phyloP scores from a whole-genome alignment of 768 basidiomycete genomes.

The Imleria badia region DNA sequence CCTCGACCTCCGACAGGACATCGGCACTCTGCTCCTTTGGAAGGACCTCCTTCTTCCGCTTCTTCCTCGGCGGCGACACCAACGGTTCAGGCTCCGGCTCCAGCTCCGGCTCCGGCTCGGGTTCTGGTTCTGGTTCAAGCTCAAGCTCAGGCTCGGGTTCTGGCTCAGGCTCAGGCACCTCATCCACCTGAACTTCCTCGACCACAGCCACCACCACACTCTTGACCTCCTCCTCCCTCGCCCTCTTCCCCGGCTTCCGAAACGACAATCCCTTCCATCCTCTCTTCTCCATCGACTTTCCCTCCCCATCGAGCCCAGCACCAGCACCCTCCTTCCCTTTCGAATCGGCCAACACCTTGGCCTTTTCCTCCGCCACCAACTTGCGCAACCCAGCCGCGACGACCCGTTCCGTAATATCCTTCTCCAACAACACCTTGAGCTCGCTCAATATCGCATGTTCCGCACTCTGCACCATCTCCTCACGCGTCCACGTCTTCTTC shows the following conservation, averaged over 20 bases:
- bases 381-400: slow-evolving; percentile 53
- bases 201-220: slow-evolving; percentile 13
- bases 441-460: slow-evolving; percentile 57
- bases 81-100: slow-evolving; percentile 35
- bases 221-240: slow-evolving; percentile 35
- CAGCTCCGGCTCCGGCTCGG: slow-evolving; percentile 32
- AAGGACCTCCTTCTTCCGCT: slow-evolving; percentile 48
- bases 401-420: slow-evolving; percentile 63
- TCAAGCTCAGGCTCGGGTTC: slow-evolving; percentile 36
- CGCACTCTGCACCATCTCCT: slow-evolving; percentile 55
- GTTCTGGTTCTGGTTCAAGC: slow-evolving; percentile 30
- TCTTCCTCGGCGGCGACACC: slow-evolving; percentile 55
- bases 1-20: slow-evolving; percentile 65
- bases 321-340: slow-evolving; percentile 24
- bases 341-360: slow-evolving; percentile 27
- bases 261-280: slow-evolving; percentile 48
- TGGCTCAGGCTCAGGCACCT: slow-evolving; percentile 17
- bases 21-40: slow-evolving; percentile 41
- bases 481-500: slow-evolving; percentile 51
- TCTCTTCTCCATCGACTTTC: slow-evolving; percentile 45
- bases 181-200: slow-evolving; percentile 28
- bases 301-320: slow-evolving; percentile 40
- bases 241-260: slow-evolving; percentile 42
- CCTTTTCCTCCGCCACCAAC: slow-evolving; percentile 54
- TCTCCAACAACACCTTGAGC: slow-evolving; percentile 53